Percentiles rank a stretch among this genome's conserved stretches.
Evolutionary conservation across 805 yeast species (phyloP).

Genomic region (Candida broadrunensis): DNA sequence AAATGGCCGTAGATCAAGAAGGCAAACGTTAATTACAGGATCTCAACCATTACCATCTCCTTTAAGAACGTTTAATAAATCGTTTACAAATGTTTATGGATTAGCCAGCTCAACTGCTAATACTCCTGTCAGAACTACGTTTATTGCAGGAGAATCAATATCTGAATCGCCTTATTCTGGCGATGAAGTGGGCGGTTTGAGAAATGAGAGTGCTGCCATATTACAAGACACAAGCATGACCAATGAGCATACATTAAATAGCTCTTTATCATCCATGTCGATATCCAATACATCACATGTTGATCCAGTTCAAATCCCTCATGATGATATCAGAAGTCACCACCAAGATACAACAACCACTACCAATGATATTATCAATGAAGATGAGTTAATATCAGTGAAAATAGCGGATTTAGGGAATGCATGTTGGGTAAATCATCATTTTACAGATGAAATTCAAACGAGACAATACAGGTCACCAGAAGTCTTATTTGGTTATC

Average conservation of each 20-base stretch:
- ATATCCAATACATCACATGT: slow-evolving; percentile 21
- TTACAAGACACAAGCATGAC: not conserved
- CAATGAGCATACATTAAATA: slow-evolving; percentile 27
- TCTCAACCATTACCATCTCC: slow-evolving; percentile 94
- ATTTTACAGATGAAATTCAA: slow-evolving; percentile 66
- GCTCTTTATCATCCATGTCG: slow-evolving; percentile 42
- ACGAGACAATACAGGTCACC: slow-evolving; percentile 69
- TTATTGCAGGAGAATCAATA: slow-evolving; percentile 1
- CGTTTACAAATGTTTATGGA: slow-evolving; percentile 35
- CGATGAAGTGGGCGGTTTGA: not conserved
- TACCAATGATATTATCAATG: slow-evolving; percentile 19
- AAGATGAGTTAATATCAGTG: slow-evolving; percentile 58
- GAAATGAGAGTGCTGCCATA: not conserved
- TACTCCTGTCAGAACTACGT: slow-evolving; percentile 30
- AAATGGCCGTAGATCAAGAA: slow-evolving; percentile 54
- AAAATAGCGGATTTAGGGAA: slow-evolving; percentile 72
- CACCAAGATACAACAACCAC: slow-evolving; percentile 4
- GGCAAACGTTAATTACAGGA: slow-evolving; percentile 79
- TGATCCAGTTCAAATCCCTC: slow-evolving; percentile 17
- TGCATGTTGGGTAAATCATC: slow-evolving; percentile 62
- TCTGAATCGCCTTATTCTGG: not conserved
- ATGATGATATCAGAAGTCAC: not conserved
- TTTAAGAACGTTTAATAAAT: slow-evolving; percentile 52
- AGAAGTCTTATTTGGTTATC: slow-evolving; percentile 64
- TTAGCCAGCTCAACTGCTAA: slow-evolving; percentile 37